Evolutionary conservation across 2,329 filamentous ascomycete genomes (phyloP).

Genomic region (Cercospora nicotianae): DNA sequence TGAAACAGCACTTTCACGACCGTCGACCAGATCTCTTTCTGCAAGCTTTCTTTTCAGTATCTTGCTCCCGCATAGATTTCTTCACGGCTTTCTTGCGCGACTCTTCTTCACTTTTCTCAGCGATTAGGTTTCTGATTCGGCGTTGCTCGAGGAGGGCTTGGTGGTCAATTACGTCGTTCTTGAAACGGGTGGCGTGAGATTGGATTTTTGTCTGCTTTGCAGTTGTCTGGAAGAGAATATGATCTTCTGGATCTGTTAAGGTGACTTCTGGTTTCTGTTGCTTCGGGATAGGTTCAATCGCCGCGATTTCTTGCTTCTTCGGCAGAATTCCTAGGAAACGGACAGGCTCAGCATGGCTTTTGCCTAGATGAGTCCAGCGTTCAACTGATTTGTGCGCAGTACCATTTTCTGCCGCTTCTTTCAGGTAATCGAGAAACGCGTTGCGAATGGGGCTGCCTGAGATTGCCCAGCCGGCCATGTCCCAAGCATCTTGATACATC

Average conservation of each 20-base stretch:
- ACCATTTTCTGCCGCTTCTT: neutral
- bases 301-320: neutral
- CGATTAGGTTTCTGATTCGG: neutral
- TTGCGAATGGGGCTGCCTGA: neutral
- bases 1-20: neutral
- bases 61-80: neutral
- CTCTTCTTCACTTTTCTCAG: neutral
- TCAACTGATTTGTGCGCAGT: neutral
- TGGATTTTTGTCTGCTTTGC: neutral
- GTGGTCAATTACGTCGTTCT: neutral
- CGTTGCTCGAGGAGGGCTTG: neutral
- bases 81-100: neutral
- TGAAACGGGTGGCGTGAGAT: neutral
- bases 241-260: neutral
- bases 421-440: neutral
- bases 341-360: neutral
- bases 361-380: neutral
- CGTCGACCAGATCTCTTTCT: neutral
- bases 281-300: neutral
- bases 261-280: neutral
- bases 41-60: neutral
- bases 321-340: neutral
- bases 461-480: neutral
- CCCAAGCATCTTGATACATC: neutral
- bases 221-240: neutral